A percentile compares a stretch with the other conserved stretches of the same genome.
Evolutionary conservation across 345 rosid genomes (phyloP).

Genomic region (Schrenkiella parvula): DNA sequence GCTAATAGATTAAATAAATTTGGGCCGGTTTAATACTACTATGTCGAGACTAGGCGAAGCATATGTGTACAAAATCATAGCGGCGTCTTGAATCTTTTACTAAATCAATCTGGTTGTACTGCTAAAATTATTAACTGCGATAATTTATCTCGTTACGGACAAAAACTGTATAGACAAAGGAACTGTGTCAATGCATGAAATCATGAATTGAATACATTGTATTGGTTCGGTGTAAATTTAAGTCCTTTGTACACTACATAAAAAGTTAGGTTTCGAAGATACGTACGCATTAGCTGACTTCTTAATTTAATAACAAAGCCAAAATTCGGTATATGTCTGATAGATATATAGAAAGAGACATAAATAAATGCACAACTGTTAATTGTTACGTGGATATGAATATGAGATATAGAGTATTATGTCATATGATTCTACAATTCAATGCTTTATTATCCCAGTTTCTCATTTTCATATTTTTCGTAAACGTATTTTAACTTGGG

Average conservation of each 20-base stretch:
- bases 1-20: too few relatives aligned
- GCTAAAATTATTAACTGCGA: too few relatives aligned
- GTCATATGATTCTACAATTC: background rate
- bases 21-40: too few relatives aligned
- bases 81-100: too few relatives aligned
- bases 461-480: background rate
- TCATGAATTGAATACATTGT: background rate
- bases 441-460: background rate
- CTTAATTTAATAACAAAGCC: background rate
- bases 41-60: too few relatives aligned
- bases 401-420: background rate
- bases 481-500: too few relatives aligned
- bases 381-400: background rate
- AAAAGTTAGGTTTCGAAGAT: background rate
- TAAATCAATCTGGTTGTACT: too few relatives aligned
- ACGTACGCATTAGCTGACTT: background rate
- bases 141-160: too few relatives aligned
- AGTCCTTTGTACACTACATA: background rate
- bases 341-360: background rate
- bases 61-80: too few relatives aligned
- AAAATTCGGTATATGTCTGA: background rate
- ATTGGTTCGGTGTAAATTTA: background rate
- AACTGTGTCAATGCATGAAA: too few relatives aligned
- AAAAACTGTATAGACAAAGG: too few relatives aligned
- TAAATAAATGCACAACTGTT: conserved; percentile 12